A percentile compares a stretch with the other conserved stretches of the same genome.
Evolutionary conservation across 2,329 filamentous ascomycete genomes (phyloP).

Genomic region (Byssothecium circinans): DNA sequence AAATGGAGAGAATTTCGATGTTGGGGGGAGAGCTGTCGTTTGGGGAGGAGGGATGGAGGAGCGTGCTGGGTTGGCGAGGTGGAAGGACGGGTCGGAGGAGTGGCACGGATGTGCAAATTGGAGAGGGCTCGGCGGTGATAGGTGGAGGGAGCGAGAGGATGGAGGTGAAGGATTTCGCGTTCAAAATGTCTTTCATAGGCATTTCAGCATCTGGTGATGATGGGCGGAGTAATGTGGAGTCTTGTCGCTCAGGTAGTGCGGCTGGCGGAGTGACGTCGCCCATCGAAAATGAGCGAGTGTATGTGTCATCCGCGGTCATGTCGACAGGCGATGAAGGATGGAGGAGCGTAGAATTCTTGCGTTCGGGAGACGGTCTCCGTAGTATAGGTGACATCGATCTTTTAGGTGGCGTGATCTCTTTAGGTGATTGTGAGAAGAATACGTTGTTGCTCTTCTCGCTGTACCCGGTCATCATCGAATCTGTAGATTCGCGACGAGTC

Average conservation of each 20-base stretch:
- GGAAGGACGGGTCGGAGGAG: not conserved
- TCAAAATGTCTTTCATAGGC: not conserved
- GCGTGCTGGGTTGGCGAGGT: slow-evolving; percentile 12
- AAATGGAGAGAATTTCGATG: not conserved
- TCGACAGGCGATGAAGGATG: slow-evolving; percentile 23
- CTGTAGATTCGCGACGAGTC: slow-evolving; percentile 13
- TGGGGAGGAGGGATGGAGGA: slow-evolving; percentile 13
- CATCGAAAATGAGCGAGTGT: not conserved
- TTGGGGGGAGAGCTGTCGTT: not conserved
- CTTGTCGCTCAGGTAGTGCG: slow-evolving; percentile 8
- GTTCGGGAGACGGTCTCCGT: slow-evolving; percentile 6
- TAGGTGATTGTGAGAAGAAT: slow-evolving; percentile 1
- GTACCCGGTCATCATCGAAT: slow-evolving; percentile 13
- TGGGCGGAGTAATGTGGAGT: slow-evolving; percentile 13
- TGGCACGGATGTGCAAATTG: slow-evolving; percentile 1
- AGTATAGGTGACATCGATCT: slow-evolving; percentile 11
- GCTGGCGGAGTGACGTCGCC: slow-evolving; percentile 8
- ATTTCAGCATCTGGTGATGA: slow-evolving; percentile 3
- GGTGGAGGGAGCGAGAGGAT: slow-evolving; percentile 7
- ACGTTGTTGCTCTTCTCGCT: slow-evolving; percentile 7
- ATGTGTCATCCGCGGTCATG: not conserved
- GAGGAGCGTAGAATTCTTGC: slow-evolving; percentile 21
- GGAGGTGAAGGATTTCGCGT: slow-evolving; percentile 1
- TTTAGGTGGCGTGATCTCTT: slow-evolving; percentile 6
- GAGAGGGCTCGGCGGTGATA: not conserved